Evolutionary conservation across 192 early-diverging fungal genomes (phyloP), one percentile per base, ranked within the genome.

Genomic region (Coemansia guatemalensis): DNA sequence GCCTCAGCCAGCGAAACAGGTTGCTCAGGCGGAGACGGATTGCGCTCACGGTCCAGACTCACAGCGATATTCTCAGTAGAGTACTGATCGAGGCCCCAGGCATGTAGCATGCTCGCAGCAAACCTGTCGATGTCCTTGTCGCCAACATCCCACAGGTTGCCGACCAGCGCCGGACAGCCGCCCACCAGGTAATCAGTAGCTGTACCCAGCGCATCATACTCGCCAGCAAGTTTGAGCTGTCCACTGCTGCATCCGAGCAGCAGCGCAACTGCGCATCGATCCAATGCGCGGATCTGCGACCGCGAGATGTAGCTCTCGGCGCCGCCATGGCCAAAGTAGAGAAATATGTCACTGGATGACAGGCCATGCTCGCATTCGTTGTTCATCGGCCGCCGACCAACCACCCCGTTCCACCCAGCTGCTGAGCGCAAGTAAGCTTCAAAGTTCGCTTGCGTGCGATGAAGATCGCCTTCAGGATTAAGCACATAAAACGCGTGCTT

Each of bases 71-170:
- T 20, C 2, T 24, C 61, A 0, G 58, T 22, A n/a, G 73, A 67
- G 49, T 39, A 33, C 8, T 50, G 63, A 4, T 82, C 60, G 23
- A 96, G 58, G 4, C 90, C 91, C 93, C 94, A 95, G 5, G 70
- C 56, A 2, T 69, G 65, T 63, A 99, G 80, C 75, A 95, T 48
- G 0, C 75, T 67, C 23, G 85, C 85, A 2, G 89, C 89, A 62
- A 96, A 94, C 12, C 89, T 85, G 70, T 99, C 97, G 64, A 99
- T 91, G 68, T 97, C 95, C 63, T 87, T 83, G 72, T 99, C 97
- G 2, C 95, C 97, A 7, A 99, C 94, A 74, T 99, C 97, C 97
- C 97, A 99, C 23, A 99, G 78, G 57, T 96, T 99, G 21, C 90
- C 94, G 3, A 96, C 89, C 1, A 99, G 66, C 1, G 93, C 83